phyloP scores from a whole-genome alignment of 495 filamentous ascomycete genomes.

The Neurospora cerealis region DNA sequence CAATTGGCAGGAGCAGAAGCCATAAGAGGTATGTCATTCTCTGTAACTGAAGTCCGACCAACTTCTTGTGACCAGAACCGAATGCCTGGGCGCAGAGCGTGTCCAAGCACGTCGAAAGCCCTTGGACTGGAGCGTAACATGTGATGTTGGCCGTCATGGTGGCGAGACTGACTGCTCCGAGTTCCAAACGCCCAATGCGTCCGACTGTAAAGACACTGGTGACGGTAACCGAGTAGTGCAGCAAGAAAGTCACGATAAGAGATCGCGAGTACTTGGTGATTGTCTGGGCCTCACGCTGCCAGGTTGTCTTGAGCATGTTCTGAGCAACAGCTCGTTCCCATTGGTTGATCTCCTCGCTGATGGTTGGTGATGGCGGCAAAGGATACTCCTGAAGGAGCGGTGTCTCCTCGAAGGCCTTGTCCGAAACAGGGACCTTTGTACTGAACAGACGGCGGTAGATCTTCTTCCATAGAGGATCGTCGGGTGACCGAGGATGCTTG shows the following conservation, averaged over 20 bases:
- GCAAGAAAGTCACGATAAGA: slow-evolving; percentile 57
- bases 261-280: slow-evolving; percentile 45
- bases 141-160: slow-evolving; percentile 67
- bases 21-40: slow-evolving; percentile 60
- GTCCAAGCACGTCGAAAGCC: slow-evolving; percentile 59
- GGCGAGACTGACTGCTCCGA: slow-evolving; percentile 54
- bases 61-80: slow-evolving; percentile 53
- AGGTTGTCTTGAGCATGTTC: slow-evolving; percentile 70
- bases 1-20: slow-evolving; percentile 53
- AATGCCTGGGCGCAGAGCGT: slow-evolving; percentile 70
- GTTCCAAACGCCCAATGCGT: slow-evolving; percentile 49
- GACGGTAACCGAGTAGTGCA: slow-evolving; percentile 64
- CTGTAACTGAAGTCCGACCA: slow-evolving; percentile 64
- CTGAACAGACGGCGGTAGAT: slow-evolving; percentile 35
- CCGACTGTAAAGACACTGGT: slow-evolving; percentile 60
- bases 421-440: slow-evolving; percentile 38
- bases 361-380: slow-evolving; percentile 6
- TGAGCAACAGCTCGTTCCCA: slow-evolving; percentile 73
- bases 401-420: background rate
- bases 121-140: slow-evolving; percentile 61
- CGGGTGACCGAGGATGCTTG: slow-evolving; percentile 36
- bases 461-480: slow-evolving; percentile 11
- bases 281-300: slow-evolving; percentile 70
- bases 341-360: slow-evolving; percentile 24
- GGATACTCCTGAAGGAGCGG: background rate